A percentile compares a stretch with the other conserved stretches of the same genome.
Evolutionary conservation across 2,329 filamentous ascomycete genomes (phyloP).

Genomic region (Fusarium albosuccineum): DNA sequence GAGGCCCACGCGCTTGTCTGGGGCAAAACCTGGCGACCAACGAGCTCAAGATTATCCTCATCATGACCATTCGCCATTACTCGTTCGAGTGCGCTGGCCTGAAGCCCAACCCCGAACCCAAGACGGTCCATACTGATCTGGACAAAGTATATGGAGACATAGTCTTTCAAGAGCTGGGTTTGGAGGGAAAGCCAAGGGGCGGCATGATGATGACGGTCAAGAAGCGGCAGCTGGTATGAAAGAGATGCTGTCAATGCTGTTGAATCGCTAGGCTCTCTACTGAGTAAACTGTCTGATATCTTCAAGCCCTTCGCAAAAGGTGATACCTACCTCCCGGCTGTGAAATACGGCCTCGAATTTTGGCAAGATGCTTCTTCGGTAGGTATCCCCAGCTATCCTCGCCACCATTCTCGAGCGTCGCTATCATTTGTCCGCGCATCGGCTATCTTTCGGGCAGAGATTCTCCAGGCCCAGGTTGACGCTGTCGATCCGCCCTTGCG

Average conservation of each 20-base stretch:
- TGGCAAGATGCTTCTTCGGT: no score
- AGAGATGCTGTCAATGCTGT: not conserved
- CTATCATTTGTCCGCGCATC: no score
- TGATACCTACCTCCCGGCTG: no score
- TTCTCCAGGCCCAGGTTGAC: no score
- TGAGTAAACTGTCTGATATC: no score
- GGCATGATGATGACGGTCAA: conserved; percentile 43
- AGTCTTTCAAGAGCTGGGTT: conserved; percentile 37
- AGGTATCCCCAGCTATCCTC: no score
- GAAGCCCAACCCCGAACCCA: conserved; percentile 23
- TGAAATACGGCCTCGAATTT: no score
- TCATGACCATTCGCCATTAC: conserved; percentile 42
- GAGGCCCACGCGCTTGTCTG: conserved; percentile 53
- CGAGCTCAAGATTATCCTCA: conserved; percentile 49
- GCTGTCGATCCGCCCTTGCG: no score
- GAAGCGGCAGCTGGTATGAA: conserved; percentile 2
- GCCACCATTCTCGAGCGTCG: no score
- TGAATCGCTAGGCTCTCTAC: not conserved
- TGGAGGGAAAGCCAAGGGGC: conserved; percentile 38
- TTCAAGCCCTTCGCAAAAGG: no score
- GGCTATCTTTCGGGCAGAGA: no score
- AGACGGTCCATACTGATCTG: conserved; percentile 39
- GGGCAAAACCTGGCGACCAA: conserved; percentile 53
- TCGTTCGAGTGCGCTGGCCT: conserved; percentile 42
- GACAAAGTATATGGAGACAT: conserved; percentile 43